Evolutionary conservation across 2,329 filamentous ascomycete genomes (phyloP), one percentile per base, ranked within the genome.

Genomic region (Coniochaeta hoffmannii): DNA sequence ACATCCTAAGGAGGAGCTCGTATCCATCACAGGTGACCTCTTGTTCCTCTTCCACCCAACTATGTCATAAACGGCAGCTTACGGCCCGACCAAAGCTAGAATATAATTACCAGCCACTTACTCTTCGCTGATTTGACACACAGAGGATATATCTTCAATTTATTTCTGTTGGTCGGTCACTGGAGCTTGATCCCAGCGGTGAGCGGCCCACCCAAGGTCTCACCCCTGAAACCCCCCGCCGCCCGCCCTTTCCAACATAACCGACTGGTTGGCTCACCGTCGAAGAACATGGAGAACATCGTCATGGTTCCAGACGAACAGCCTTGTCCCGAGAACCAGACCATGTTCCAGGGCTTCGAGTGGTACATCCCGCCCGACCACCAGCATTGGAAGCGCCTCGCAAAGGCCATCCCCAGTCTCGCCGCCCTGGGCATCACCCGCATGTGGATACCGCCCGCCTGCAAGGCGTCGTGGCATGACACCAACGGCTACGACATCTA

Each of bases 401-500:
- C 71, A 14, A 69, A 72, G 17, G 74, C 75, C 7, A 63, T 87
- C 1, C 76, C 80, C 0, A 70, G 72, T 2, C 72, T 88, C 2
- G 80, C 82, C 61, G 71, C 75, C 0, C 76, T 84, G 32, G 87
- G 86, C 2, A 73, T 89, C 50, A 79, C 82, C 53, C 77, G 77
- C 55, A 71, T 86, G 31, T 89, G 86, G 86, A 78, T 89, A 6
- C 87, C 87, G 0, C 87, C 87, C 0, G 87, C 80, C 19, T 88
- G 85, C 69, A 90, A 89, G 70, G 85, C 80, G 0, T 80, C 81
- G 57, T 76, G 76, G 30, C 76, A 78, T 0, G 68, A 76, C 28
- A 81, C 84, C 19, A 88, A 88, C 62, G 87, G 87, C 5, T 87
- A 87, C 60, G 84, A 86, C 65, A 76, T 83, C 58, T 89, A 88